phyloP scores from a whole-genome alignment of 768 basidiomycete species.

The Termitomyces eurrhizus region DNA sequence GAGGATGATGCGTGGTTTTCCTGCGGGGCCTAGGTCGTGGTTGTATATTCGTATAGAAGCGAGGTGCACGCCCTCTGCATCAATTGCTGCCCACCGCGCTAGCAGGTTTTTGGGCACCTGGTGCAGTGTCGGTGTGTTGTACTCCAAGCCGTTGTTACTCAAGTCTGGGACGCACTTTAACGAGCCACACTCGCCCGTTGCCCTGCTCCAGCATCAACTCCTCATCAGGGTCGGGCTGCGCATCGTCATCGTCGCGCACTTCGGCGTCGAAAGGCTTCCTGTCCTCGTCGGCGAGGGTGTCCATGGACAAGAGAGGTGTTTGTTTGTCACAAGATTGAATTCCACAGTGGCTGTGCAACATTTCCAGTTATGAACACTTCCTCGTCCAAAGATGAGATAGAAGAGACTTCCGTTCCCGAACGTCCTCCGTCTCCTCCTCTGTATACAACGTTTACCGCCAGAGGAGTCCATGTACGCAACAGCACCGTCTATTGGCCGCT shows the following conservation, averaged over 20 bases:
- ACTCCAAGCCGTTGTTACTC: constrained; percentile 1
- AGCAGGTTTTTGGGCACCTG: constrained; percentile 86
- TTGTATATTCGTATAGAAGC: constrained; percentile 84
- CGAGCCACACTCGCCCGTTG: constrained; percentile 77
- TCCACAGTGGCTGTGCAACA: constrained; percentile 6
- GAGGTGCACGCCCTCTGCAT: constrained; percentile 72
- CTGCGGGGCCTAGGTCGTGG: constrained; percentile 35
- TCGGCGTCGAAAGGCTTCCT: constrained; percentile 71
- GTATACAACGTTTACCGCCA: constrained; percentile 63
- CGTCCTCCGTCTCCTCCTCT: constrained; percentile 69
- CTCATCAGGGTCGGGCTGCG: constrained; percentile 78
- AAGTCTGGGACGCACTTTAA: constrained; percentile 54
- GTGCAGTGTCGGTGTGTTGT: not conserved
- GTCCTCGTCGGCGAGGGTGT: constrained; percentile 47
- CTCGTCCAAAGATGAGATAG: constrained; percentile 46
- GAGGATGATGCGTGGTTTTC: constrained; percentile 59
- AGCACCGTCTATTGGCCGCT: constrained; percentile 11
- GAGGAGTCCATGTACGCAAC: constrained; percentile 69
- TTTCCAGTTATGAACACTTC: constrained; percentile 15
- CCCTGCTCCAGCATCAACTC: constrained; percentile 75
- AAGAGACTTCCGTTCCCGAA: constrained; percentile 52
- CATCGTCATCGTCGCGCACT: constrained; percentile 42
- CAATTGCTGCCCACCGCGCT: constrained; percentile 78
- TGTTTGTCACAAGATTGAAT: not conserved
- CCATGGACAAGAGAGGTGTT: not conserved